Base-by-base conservation (phyloP, 805 yeast species). In the Candida odintsovae region DNA sequence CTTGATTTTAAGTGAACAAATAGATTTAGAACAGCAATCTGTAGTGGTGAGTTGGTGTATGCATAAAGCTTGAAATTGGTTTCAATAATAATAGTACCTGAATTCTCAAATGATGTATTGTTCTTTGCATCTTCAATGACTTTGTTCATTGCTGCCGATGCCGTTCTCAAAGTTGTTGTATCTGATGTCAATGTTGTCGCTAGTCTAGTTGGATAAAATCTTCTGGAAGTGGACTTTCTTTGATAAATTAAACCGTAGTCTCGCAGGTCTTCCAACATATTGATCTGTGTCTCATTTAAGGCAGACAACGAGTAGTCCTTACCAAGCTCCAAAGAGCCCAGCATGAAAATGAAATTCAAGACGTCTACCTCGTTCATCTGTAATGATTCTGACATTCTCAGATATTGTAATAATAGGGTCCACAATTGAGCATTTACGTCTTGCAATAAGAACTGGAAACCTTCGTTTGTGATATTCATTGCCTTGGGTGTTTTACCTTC, bases 281-380 rank as follows among this genome's bases (percentile, higher is more conserved):
- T 79, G 39, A 80, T 65, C 63, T 94, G 98, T 0, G 97, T 90
- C 19, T 77, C 83, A 47, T 86, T 82, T 39, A 94, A 66, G 41
- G 83, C 80, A 3, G 78, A 68, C 2, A 83, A 75, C 0, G 89
- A 78, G 59, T 94, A 92, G 28, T 89, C 90, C 53, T 84, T 82
- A 2, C 99, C 98, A 22, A 92, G 70, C 60, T 94, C 97, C 44
- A 94, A 70, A 2, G 97, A 86, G 6, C 98, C 98, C 38, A 94
- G 70, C 80, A 92, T 83, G 68, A 94, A 94, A 12, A 94, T 84
- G 64, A 94, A 94, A 64, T 92, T 90, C 40, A 94, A 72, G 33
- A 94, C 96, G 59, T 94, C 99, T 18, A 94, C 98, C 0, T 96
- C 90, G 66, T 94, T 96, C 96, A 90, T 88, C 58, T 86, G 80